Evolutionary conservation across 2,329 filamentous ascomycete genomes (phyloP).

Genomic region (Parasarocladium wereldwijsianum): DNA sequence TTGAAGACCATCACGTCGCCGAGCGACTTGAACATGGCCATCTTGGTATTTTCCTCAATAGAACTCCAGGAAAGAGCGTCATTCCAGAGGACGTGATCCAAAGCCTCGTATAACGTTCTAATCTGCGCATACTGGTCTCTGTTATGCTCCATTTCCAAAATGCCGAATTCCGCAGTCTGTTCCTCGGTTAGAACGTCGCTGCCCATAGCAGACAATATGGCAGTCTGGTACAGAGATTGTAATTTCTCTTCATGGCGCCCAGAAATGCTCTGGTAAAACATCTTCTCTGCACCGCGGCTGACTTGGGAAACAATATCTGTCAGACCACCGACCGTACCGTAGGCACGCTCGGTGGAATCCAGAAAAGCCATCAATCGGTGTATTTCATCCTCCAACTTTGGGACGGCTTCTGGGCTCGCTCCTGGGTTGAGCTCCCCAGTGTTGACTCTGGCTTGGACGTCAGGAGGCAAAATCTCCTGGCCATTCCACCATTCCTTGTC

Average conservation of each 20-base stretch:
- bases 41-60: constrained; percentile 20
- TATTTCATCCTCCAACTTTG: constrained; percentile 35
- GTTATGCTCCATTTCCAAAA: constrained; percentile 25
- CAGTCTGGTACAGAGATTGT: constrained; percentile 18
- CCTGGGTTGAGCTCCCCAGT: constrained; percentile 16
- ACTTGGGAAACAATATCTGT: constrained; percentile 19
- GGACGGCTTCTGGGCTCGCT: constrained; percentile 13
- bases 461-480: constrained; percentile 28
- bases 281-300: constrained; percentile 21
- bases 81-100: constrained; percentile 34
- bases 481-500: constrained; percentile 49
- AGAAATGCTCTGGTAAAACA: constrained; percentile 28
- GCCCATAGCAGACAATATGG: constrained; percentile 14
- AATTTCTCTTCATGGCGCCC: constrained; percentile 12
- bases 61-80: constrained; percentile 23
- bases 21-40: constrained; percentile 27
- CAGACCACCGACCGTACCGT: constrained; percentile 34
- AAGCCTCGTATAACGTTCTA: constrained; percentile 29
- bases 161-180: constrained; percentile 18
- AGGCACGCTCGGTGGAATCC: constrained; percentile 43
- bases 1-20: constrained; percentile 36
- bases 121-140: constrained; percentile 21
- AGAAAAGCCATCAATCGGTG: constrained; percentile 51
- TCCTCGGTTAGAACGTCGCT: constrained; percentile 17
- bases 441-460: constrained; percentile 19